Evolutionary conservation across 1,284 basidiomycete species (phyloP).

Genomic region (Ustilago tritici): DNA sequence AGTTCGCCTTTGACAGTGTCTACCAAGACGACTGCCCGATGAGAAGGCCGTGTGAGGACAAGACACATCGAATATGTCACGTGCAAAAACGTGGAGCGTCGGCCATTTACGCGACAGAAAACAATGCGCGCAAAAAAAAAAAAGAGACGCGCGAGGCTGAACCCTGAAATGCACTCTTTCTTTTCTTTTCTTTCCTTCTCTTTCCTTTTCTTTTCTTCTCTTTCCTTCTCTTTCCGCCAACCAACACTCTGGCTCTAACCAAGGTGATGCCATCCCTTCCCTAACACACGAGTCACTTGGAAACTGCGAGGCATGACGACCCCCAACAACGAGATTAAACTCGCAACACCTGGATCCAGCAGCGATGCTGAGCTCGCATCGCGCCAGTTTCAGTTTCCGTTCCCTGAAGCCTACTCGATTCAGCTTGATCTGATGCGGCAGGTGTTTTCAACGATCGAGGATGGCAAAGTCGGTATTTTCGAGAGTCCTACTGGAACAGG

Average conservation of each 20-base stretch:
- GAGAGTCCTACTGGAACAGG: constrained; percentile 73
- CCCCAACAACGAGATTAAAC: constrained; percentile 12
- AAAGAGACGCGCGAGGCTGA: background rate
- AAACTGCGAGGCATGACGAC: constrained; percentile 4
- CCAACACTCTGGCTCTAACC: constrained; percentile 6
- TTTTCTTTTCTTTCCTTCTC: too few relatives aligned
- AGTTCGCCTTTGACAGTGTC: background rate
- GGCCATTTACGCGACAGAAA: constrained; percentile 32
- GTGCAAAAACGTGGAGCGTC: constrained; percentile 4
- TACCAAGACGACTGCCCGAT: too few relatives aligned
- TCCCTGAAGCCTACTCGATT: constrained; percentile 80
- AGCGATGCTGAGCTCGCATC: constrained; percentile 24
- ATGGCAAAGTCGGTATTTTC: constrained; percentile 78
- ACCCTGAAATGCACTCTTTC: constrained; percentile 1
- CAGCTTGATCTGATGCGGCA: constrained; percentile 90
- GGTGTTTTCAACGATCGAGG: constrained; percentile 84
- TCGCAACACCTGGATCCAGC: constrained; percentile 22
- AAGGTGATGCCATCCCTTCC: too few relatives aligned
- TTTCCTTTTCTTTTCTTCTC: too few relatives aligned
- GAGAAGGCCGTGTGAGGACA: background rate
- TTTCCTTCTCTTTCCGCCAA: background rate
- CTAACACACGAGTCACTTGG: too few relatives aligned
- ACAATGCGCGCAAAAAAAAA: background rate
- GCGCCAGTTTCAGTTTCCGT: constrained; percentile 61
- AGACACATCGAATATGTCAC: background rate